Evolutionary conservation across 306 rosid genomes (phyloP), one percentile per base, ranked within the genome.

Genomic region (Castanea sativa): DNA sequence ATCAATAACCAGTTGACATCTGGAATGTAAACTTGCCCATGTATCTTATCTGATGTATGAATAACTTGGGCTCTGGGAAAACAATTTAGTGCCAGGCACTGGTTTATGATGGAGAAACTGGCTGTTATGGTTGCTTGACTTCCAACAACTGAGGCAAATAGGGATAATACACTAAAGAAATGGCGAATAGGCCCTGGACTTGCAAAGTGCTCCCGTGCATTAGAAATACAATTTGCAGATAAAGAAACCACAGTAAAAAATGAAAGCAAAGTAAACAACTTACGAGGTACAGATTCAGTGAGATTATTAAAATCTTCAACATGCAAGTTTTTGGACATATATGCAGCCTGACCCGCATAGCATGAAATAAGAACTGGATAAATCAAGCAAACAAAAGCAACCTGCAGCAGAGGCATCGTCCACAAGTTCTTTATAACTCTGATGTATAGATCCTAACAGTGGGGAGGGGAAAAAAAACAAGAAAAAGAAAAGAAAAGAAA

Each of bases 91-190:
- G 98, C 93, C 51, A 88, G 81, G 76, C 97, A 92, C 85, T 92
- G 98, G 78, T 92, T 91, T 73, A 92, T 84, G 78, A 92, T 82
- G 71, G 98, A 94, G 85, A 94, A 94, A 57, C 94, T 77, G 0
- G 97, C 96, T 5, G 97, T 91, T 86, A 94, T 92, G 61, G 97
- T 85, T 76, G 98, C 97, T 78, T 94, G 98, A 89, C 97, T 92
- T 85, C 97, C 98, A 61, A 94, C 93, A 49, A 88, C 92, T 29
- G 96, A 88, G 81, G 97, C 85, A 71, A 93, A 81, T 57, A 88
- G 87, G 71, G 97, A 88, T 5, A 91, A 35, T 53, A 77, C 76
- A 78, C 79, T 72, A 87, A 84, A 93, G 45, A 82, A 3, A 65
- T 91, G 89, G 55, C 79, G 86, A 77, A 68, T 64, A 33, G 51